Evolutionary conservation across 495 filamentous ascomycete genomes (phyloP).

Genomic region (Glonium stellatum): DNA sequence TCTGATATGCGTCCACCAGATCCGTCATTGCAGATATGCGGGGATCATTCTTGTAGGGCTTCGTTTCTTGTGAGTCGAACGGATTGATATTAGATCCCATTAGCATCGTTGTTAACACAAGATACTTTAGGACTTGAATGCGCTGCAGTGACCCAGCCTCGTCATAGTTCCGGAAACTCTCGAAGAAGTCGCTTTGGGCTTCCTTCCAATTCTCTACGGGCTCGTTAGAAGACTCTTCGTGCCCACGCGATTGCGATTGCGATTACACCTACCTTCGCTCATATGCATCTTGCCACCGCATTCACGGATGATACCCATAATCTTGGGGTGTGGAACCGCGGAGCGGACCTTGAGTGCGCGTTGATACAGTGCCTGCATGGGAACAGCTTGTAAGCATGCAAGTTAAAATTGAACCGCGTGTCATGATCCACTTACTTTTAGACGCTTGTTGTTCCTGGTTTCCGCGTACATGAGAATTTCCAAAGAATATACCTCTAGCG

Average conservation of each 20-base stretch:
- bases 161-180: slow-evolving; percentile 98
- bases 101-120: slow-evolving; percentile 93
- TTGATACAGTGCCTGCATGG: slow-evolving; percentile 64
- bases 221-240: slow-evolving; percentile 4
- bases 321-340: slow-evolving; percentile 94
- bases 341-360: slow-evolving; percentile 84
- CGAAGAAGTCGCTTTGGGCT: slow-evolving; percentile 95
- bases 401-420: slow-evolving; percentile 1
- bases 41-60: slow-evolving; percentile 93
- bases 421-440: slow-evolving; percentile 53
- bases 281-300: slow-evolving; percentile 99
- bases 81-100: slow-evolving; percentile 99
- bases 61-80: slow-evolving; percentile 98
- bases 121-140: slow-evolving; percentile 95
- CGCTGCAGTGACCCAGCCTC: slow-evolving; percentile 93
- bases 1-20: slow-evolving; percentile 91
- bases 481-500: slow-evolving; percentile 89
- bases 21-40: slow-evolving; percentile 96
- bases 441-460: slow-evolving; percentile 91
- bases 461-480: slow-evolving; percentile 99
- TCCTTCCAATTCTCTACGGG: slow-evolving; percentile 86
- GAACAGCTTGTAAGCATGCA: slow-evolving; percentile 23
- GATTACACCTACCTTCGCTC: slow-evolving; percentile 58
- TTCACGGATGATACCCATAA: slow-evolving; percentile 98
- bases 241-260: slow-evolving; percentile 1